Conservation (phyloP, 2,329 filamentous ascomycete genomes). For the Achaetomium macrosporum region DNA sequence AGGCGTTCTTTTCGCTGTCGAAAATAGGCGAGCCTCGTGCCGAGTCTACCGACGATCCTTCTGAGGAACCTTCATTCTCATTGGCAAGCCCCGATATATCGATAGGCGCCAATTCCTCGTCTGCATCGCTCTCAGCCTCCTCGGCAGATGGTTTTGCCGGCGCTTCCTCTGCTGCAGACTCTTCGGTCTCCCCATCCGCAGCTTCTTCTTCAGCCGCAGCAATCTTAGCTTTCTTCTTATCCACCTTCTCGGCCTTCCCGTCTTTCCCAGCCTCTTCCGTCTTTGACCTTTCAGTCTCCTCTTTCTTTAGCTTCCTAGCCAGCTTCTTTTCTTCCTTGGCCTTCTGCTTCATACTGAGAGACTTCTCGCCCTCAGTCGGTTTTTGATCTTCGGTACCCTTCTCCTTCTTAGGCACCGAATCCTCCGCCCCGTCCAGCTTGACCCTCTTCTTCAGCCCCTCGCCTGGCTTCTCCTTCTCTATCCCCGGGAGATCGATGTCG, state of each 20-base stretch:
- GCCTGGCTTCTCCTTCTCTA: conserved; percentile 55
- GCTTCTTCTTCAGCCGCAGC: conserved; percentile 33
- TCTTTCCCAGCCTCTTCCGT: conserved; percentile 17
- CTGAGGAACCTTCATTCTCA: conserved; percentile 37
- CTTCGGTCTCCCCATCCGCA: conserved; percentile 9
- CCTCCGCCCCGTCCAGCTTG: conserved; percentile 31
- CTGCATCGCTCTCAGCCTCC: conserved; percentile 28
- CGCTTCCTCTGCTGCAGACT: conserved; percentile 7
- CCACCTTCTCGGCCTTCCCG: conserved; percentile 32
- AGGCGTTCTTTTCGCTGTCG: conserved; percentile 42
- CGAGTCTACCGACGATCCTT: conserved; percentile 38
- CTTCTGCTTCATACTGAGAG: conserved; percentile 37
- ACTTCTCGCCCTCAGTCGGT: conserved; percentile 41
- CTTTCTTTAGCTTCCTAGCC: conserved; percentile 29
- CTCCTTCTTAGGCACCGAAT: conserved; percentile 27
- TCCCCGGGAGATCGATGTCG: conserved; percentile 41
- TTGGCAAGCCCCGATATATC: conserved; percentile 46
- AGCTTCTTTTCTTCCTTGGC: conserved; percentile 42
- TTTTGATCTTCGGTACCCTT: conserved; percentile 46
- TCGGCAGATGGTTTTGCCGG: conserved; percentile 23
- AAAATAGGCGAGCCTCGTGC: conserved; percentile 55
- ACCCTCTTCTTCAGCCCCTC: conserved; percentile 54
- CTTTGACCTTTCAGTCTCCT: conserved; percentile 19
- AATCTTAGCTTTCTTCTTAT: conserved; percentile 55
- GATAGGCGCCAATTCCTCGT: conserved; percentile 36